Base-by-base conservation (phyloP, 805 yeast species). In the Kregervanrija fluxuum region DNA sequence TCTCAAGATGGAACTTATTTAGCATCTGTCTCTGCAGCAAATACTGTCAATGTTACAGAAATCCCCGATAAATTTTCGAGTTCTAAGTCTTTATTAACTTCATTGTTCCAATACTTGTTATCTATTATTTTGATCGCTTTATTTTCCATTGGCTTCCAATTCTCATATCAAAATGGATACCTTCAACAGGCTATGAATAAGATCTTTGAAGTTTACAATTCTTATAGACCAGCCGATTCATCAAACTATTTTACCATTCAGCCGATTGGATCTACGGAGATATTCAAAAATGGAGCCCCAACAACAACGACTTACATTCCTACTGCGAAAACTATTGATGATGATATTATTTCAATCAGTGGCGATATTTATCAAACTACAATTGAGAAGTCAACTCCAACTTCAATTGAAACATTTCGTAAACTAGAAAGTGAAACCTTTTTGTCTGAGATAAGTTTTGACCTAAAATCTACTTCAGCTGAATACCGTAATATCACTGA, bases 21-120 rank as follows among this genome's bases (percentile, higher is more conserved):
- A 40, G 91, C 87, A 3, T 75, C 87, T 16, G 82, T 79, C 0
- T 82, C 91, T 32, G 95, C 90, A 1, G 85, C 93, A 3, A 81
- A 83, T 48, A 73, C 87, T 1, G 74, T 88, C 30, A 78, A 74
- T 52, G 78, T 87, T 8, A 64, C 81, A 46, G 70, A 68, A 45
- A 60, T 87, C 15, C 90, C 93, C 3, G 65, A 62, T 17, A 71
- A 70, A 16, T 69, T 69, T 48, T 64, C 73, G 1, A 57, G 57
- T 4, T 67, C 76, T 6, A 65, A 61, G 44, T 70, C 77, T 8
- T 48, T 60, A 8, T 40, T 59, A 30, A 35, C 54, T 12, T 52
- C 64, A 2, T 36, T 62, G 11, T 44, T 64, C 32, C 60, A 61
- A 33, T 44, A 56, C 32, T 12, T 64, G 1, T 22, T 60, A 3